Conservation (phyloP, 139 green algal genomes). For the Chlamydomonas asymmetrica region DNA sequence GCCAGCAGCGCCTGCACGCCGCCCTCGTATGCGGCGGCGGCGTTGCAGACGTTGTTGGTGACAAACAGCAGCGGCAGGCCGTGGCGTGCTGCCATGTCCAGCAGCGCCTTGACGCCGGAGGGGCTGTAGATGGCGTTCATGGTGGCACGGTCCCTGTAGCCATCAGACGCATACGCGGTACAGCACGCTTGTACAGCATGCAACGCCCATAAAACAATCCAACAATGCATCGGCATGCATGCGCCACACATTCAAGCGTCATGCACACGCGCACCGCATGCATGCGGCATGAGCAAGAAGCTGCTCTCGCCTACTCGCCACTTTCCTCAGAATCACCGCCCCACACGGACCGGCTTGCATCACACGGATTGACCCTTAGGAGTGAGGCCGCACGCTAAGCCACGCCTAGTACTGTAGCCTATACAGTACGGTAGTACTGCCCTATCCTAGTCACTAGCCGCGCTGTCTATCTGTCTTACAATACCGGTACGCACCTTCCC, state of each 20-base stretch:
- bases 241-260: background rate
- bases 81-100: slow-evolving; percentile 29
- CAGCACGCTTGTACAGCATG: background rate
- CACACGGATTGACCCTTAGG: too few species aligned
- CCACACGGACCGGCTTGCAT: background rate
- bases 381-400: too few species aligned
- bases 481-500: slow-evolving; percentile 10
- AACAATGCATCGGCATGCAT: background rate
- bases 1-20: slow-evolving; percentile 29
- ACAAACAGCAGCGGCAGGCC: slow-evolving; percentile 51
- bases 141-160: slow-evolving; percentile 39
- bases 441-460: background rate
- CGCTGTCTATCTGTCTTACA: background rate
- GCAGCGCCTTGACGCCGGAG: slow-evolving; percentile 28
- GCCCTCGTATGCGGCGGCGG: slow-evolving; percentile 17
- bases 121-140: slow-evolving; percentile 52
- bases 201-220: background rate
- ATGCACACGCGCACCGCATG: background rate
- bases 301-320: background rate
- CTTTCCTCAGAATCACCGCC: background rate
- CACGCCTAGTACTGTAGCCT: background rate
- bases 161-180: background rate
- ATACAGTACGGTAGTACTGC: background rate
- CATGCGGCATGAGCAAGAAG: background rate
- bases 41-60: slow-evolving; percentile 57